Evolutionary conservation across 148 eudicot species (phyloP), one percentile per base, ranked within the genome.

Genomic region (Amaranthus palmeri): DNA sequence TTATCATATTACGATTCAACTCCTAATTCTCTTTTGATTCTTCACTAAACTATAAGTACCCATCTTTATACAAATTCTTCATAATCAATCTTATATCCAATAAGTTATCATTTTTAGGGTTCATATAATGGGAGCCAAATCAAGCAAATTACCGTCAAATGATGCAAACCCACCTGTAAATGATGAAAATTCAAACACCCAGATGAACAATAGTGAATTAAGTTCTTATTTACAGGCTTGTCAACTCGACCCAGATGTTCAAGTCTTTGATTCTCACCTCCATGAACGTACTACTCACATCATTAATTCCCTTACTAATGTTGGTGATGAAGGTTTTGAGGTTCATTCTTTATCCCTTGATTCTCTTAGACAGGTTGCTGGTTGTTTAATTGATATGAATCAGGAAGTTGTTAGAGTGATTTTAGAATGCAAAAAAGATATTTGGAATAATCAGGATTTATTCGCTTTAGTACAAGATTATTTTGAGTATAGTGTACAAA

Each of bases 391-490:
- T 18, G 95, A 90, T 12, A 84, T 80, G 78, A 89, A 93, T 55
- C 85, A 88, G 25, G 95, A 85, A 72, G 96, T 88, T n/a, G 95
- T 90, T 55, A 73, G 72, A 3, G 75, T 87, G 12, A 86, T 93
- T 42, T 76, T 90, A 42, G 76, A 86, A 2, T 86, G 81, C 63
- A 87, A 87, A 45, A 73, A 77, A 45, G 98, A 90, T 76, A 79
- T 90, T 40, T 90, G 98, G 98, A 81, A 81, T 4, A 81, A 86
- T 69, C 72, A 74, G 12, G 88, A 93, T 17, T 62, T 93, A 40
- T 86, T 80, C 68, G 86, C 76, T 62, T 79, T 93, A 8, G 98
- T 93, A 3, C 73, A 90, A 41, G 92, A 90, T 45, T 93, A 88
- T 78, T 88, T 93, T 65, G 84, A 87, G 45, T 88, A 71, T 70